Percentiles rank a stretch among this genome's conserved stretches.
These are phyloP conservation scores for Talaromyces sp. DNA, from an alignment of 2,329 filamentous ascomycete species.

Conservation along the genomic window DNA sequence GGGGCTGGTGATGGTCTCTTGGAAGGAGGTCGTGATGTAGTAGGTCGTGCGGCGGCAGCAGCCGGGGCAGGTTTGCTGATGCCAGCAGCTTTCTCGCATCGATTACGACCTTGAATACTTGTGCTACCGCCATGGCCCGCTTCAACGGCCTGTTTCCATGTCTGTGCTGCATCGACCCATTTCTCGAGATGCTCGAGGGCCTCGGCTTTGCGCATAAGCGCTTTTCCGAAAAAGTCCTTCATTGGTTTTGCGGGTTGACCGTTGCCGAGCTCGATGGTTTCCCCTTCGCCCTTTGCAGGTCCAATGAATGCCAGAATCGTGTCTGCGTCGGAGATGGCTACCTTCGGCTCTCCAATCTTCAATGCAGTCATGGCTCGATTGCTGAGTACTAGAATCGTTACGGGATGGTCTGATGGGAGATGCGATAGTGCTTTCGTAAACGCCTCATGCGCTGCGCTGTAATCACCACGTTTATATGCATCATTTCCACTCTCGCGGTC, in stretches of 20 bases:
- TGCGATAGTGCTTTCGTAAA: constrained; percentile 74
- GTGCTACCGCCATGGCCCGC: constrained; percentile 79
- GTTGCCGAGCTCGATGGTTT: constrained; percentile 67
- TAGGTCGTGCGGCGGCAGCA: constrained; percentile 47
- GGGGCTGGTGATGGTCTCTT: constrained; percentile 19
- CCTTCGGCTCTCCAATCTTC: constrained; percentile 88
- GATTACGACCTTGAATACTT: constrained; percentile 78
- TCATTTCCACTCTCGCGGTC: constrained; percentile 77
- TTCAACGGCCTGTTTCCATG: constrained; percentile 82
- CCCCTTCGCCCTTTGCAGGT: constrained; percentile 69
- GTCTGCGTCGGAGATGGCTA: constrained; percentile 81
- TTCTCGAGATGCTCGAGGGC: constrained; percentile 93
- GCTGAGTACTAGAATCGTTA: constrained; percentile 82
- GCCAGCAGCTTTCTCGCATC: constrained; percentile 83
- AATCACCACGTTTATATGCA: constrained; percentile 93
- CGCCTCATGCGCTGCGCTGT: constrained; percentile 74
- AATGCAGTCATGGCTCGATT: constrained; percentile 87
- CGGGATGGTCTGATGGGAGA: constrained; percentile 73
- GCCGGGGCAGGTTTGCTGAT: constrained; percentile 53
- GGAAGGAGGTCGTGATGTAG: constrained; percentile 36
- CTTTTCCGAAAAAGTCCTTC: constrained; percentile 90
- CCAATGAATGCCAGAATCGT: constrained; percentile 77
- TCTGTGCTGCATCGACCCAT: constrained; percentile 75
- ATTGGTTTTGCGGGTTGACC: constrained; percentile 73
- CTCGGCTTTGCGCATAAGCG: constrained; percentile 89